Evolutionary conservation across 768 basidiomycete genomes (phyloP).

Genomic region (Boletus tylopilopsis): DNA sequence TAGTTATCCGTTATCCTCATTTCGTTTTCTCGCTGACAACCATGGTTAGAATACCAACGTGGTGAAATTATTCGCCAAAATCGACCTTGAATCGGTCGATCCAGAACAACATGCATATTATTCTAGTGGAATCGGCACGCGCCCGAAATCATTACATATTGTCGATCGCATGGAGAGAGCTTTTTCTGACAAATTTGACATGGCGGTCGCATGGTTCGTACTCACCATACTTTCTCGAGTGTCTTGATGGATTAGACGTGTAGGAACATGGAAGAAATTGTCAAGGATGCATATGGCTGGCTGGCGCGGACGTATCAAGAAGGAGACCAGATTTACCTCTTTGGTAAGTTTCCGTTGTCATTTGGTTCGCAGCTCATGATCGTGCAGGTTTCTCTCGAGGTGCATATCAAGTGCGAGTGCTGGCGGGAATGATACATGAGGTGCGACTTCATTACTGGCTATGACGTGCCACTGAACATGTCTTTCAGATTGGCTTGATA

Average conservation of each 20-base stretch:
- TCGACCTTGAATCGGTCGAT: constrained; percentile 16
- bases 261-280: constrained; percentile 36
- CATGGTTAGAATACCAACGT: too few species aligned
- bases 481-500: constrained; percentile 2
- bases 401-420: constrained; percentile 38
- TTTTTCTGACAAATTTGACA: constrained; percentile 28
- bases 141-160: constrained; percentile 26
- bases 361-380: background rate
- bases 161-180: constrained; percentile 16
- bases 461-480: background rate
- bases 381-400: constrained; percentile 40
- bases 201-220: constrained; percentile 37
- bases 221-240: background rate
- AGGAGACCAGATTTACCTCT: constrained; percentile 35
- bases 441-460: constrained; percentile 7
- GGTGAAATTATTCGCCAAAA: constrained; percentile 5
- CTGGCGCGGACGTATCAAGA: constrained; percentile 27
- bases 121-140: constrained; percentile 38
- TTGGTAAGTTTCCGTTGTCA: constrained; percentile 18
- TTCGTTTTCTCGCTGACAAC: too few species aligned
- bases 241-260: background rate
- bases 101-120: constrained; percentile 34
- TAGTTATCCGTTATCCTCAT: too few species aligned
- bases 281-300: constrained; percentile 35
- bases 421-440: constrained; percentile 41